Evolutionary conservation across 2,329 filamentous ascomycete genomes (phyloP).

Genomic region (Venturia pyrina): DNA sequence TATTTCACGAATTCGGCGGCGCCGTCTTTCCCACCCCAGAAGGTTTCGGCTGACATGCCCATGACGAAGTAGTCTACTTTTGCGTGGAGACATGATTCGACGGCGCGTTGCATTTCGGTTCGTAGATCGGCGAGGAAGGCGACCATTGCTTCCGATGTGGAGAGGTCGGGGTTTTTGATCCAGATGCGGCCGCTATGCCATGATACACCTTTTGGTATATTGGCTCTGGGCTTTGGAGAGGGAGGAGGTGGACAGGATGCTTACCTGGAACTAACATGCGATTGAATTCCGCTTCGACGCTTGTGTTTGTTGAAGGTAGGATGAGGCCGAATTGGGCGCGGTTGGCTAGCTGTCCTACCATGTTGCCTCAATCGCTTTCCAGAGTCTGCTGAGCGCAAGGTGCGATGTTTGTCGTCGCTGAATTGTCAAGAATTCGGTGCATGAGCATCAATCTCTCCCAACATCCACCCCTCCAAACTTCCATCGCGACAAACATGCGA

Average conservation of each 20-base stretch:
- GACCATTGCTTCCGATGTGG: slow-evolving; percentile 21
- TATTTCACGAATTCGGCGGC: slow-evolving; percentile 22
- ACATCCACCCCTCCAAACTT: neutral
- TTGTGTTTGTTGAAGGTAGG: slow-evolving; percentile 25
- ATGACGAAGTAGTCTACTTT: slow-evolving; percentile 24
- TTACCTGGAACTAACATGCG: slow-evolving; percentile 23
- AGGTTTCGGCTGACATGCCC: slow-evolving; percentile 26
- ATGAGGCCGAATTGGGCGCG: slow-evolving; percentile 24
- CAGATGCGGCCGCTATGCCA: slow-evolving; percentile 25
- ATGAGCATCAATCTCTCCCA: neutral
- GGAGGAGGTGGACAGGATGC: neutral
- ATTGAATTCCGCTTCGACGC: slow-evolving; percentile 26
- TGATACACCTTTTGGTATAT: slow-evolving; percentile 17
- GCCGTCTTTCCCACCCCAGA: slow-evolving; percentile 24
- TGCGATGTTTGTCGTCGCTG: neutral
- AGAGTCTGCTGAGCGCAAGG: neutral
- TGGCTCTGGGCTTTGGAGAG: slow-evolving; percentile 12
- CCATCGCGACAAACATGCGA: neutral
- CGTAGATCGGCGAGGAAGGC: slow-evolving; percentile 23
- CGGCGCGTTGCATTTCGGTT: slow-evolving; percentile 21
- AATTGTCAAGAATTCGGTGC: neutral
- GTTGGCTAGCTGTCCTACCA: slow-evolving; percentile 2
- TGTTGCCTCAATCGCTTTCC: neutral
- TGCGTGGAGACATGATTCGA: slow-evolving; percentile 20
- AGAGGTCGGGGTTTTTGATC: slow-evolving; percentile 22